These are phyloP conservation scores for Chlorella sp. DNA, from an alignment of 139 green algal genomes.

Conservation along the genomic window DNA sequence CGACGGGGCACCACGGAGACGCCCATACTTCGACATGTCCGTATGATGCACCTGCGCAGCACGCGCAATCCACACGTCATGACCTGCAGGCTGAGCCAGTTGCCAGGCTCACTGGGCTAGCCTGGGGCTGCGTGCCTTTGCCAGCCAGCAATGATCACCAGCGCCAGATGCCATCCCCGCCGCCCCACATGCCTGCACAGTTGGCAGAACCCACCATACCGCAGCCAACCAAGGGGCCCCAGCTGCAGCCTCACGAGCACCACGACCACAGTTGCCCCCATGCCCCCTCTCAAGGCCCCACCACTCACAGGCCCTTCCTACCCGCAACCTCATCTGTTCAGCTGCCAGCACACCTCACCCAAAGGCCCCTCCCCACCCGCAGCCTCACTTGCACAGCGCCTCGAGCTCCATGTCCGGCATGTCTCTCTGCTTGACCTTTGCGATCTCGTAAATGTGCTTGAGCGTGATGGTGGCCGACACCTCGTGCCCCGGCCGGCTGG, in stretches of 20 bases:
- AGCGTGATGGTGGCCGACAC: conserved; percentile 65
- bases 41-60: conserved; percentile 73
- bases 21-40: conserved; percentile 84
- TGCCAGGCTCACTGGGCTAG: too few species aligned
- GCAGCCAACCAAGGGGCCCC: too few species aligned
- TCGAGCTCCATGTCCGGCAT: conserved; percentile 52
- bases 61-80: conserved; percentile 2
- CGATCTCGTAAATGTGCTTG: conserved; percentile 95
- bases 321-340: not conserved
- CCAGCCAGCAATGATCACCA: too few species aligned
- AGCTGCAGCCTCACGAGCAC: too few species aligned
- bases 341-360: not conserved
- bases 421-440: conserved; percentile 80
- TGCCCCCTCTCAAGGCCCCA: too few species aligned
- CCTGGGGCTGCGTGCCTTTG: too few species aligned
- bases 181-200: too few species aligned
- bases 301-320: not conserved
- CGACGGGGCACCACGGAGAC: conserved; percentile 77
- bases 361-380: too few species aligned
- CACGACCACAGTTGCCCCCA: not conserved
- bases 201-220: too few species aligned
- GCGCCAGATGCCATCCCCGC: too few species aligned
- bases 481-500: conserved; percentile 72
- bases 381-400: not conserved
- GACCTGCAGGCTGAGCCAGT: not conserved